Conservation (phyloP, 2,329 filamentous ascomycete genomes). For the Trichoderma sp. region DNA sequence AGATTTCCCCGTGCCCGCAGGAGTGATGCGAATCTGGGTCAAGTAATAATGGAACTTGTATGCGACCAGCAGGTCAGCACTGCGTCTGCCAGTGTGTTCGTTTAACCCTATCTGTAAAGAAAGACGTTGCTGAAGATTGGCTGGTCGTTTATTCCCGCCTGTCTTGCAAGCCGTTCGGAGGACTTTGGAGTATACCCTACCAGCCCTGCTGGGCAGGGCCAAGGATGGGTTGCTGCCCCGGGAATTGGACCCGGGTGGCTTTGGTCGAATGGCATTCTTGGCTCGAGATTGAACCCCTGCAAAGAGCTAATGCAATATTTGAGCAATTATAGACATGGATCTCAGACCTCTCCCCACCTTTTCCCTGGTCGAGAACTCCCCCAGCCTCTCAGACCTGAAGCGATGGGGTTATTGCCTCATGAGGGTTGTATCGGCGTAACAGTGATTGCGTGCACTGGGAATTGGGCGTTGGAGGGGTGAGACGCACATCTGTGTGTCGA, state of each 20-base stretch:
- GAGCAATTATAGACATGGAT: slow-evolving; percentile 15
- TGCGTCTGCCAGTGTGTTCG: neutral
- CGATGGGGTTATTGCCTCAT: neutral
- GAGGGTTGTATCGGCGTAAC: neutral
- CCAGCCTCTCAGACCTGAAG: neutral
- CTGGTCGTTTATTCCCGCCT: neutral
- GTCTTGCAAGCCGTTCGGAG: neutral
- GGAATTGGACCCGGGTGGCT: neutral
- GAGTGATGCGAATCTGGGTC: neutral
- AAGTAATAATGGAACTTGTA: neutral
- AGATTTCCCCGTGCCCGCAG: neutral
- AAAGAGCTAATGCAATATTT: slow-evolving; percentile 12
- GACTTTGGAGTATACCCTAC: neutral
- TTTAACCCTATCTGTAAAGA: neutral
- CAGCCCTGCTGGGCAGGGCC: neutral
- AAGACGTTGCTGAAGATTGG: neutral
- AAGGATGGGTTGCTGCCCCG: neutral
- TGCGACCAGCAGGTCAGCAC: neutral
- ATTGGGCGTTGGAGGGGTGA: neutral
- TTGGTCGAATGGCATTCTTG: neutral
- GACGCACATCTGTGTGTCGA: neutral
- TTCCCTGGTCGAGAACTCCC: neutral
- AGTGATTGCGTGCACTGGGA: neutral
- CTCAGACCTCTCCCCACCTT: neutral
- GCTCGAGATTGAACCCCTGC: neutral